Percentiles rank a stretch among this genome's conserved stretches.
Evolutionary conservation across 2,329 filamentous ascomycete genomes (phyloP).

Genomic region (Clonostachys chloroleuca): DNA sequence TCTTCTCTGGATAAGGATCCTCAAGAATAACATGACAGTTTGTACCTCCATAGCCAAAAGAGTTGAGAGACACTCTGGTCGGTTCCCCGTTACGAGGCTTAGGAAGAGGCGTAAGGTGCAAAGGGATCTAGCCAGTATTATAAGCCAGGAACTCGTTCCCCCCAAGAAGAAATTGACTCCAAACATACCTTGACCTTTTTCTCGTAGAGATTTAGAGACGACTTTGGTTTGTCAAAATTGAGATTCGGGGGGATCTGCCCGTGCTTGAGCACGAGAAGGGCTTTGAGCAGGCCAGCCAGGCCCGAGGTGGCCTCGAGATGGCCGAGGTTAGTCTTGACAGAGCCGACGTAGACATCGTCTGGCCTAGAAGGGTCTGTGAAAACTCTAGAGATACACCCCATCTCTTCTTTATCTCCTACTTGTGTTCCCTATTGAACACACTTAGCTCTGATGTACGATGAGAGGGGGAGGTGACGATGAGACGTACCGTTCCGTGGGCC

Average conservation of each 20-base stretch:
- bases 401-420: conserved; percentile 16
- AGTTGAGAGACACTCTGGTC: neutral
- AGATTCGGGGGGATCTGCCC: conserved; percentile 20
- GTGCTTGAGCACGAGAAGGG: conserved; percentile 19
- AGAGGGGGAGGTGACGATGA: too few species aligned
- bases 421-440: conserved; percentile 14
- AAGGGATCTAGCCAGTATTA: too few species aligned
- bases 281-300: conserved; percentile 17
- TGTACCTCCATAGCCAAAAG: conserved; percentile 19
- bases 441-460: too few species aligned
- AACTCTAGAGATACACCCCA: conserved; percentile 17
- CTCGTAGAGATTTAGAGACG: conserved; percentile 13
- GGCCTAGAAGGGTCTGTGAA: too few species aligned
- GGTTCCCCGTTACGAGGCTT: too few species aligned
- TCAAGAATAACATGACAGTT: conserved; percentile 17
- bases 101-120: neutral
- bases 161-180: conserved; percentile 18
- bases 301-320: conserved; percentile 17
- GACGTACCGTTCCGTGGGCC: conserved; percentile 27
- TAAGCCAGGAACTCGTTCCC: conserved; percentile 32
- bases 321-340: conserved; percentile 6
- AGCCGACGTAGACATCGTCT: conserved; percentile 6
- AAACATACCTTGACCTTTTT: conserved; percentile 16
- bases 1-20: too few species aligned
- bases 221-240: conserved; percentile 20